phyloP scores from a whole-genome alignment of 768 basidiomycete species.

The Lactarius vividus region DNA sequence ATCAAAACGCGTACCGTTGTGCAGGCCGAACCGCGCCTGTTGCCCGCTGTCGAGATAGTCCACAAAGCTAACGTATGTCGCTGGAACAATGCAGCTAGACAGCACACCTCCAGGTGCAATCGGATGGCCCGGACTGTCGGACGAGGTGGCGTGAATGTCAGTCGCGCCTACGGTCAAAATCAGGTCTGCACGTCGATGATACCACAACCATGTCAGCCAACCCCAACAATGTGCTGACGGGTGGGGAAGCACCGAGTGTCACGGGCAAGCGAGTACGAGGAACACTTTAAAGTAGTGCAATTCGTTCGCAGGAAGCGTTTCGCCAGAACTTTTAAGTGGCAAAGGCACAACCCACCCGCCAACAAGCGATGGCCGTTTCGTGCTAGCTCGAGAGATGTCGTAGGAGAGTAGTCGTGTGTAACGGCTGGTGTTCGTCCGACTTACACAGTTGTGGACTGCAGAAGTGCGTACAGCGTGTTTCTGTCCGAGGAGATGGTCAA shows the following conservation, averaged over 20 bases:
- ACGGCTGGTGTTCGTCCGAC: conserved; percentile 44
- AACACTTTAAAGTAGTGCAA: conserved; percentile 58
- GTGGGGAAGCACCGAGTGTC: conserved; percentile 43
- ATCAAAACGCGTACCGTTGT: conserved; percentile 45
- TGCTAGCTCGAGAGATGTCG: conserved; percentile 41
- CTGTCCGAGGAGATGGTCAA: conserved; percentile 50
- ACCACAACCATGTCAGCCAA: conserved; percentile 3
- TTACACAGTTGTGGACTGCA: conserved; percentile 62
- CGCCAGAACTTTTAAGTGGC: conserved; percentile 49
- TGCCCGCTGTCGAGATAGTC: conserved; percentile 51
- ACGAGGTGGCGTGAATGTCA: conserved; percentile 55
- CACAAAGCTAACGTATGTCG: conserved; percentile 55
- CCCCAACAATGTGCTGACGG: neutral
- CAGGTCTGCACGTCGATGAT: conserved; percentile 53
- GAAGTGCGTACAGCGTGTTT: conserved; percentile 53
- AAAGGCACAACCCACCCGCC: conserved; percentile 63
- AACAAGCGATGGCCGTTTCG: conserved; percentile 38
- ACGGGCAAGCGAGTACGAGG: conserved; percentile 54
- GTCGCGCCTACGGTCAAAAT: conserved; percentile 57
- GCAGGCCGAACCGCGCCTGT: conserved; percentile 61
- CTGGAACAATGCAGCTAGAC: conserved; percentile 46
- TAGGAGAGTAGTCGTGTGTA: conserved; percentile 58
- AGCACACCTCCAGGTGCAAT: conserved; percentile 51
- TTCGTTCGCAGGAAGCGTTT: conserved; percentile 54
- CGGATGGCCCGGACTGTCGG: conserved; percentile 51